Conservation (phyloP, 352 stramenopile genomes). For the Halophytophthora polymorphica region DNA sequence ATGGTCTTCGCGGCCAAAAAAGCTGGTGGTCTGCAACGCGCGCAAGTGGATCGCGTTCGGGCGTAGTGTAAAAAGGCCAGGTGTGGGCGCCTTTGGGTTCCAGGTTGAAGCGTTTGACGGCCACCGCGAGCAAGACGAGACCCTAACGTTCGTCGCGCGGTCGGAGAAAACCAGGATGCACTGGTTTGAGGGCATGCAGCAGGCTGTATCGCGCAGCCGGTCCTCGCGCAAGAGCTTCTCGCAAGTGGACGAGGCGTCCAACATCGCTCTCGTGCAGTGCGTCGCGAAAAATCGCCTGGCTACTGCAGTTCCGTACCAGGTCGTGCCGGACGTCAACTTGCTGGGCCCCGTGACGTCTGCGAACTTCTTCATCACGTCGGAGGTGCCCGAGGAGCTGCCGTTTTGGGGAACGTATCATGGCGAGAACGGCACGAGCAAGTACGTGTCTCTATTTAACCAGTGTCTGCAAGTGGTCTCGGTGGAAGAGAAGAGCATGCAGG, state of each 20-base stretch:
- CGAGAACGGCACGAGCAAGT: constrained; percentile 60
- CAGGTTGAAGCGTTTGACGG: constrained; percentile 76
- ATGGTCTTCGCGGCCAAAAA: constrained; percentile 55
- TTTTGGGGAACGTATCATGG: constrained; percentile 80
- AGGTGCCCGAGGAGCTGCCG: constrained; percentile 74
- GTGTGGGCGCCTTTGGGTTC: constrained; percentile 67
- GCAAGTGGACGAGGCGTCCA: constrained; percentile 59
- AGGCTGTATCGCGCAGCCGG: constrained; percentile 40
- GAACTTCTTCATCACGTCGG: constrained; percentile 73
- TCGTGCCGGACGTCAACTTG: constrained; percentile 60
- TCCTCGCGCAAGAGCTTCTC: constrained; percentile 49
- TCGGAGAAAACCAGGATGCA: constrained; percentile 46
- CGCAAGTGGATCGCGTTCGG: constrained; percentile 79
- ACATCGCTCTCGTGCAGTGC: constrained; percentile 57
- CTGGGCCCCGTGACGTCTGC: constrained; percentile 51
- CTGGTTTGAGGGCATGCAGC: constrained; percentile 66
- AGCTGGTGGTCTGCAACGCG: constrained; percentile 68
- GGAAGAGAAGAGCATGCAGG: constrained; percentile 61
- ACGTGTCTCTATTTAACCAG: constrained; percentile 61
- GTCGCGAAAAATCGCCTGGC: constrained; percentile 52
- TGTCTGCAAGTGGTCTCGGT: constrained; percentile 57
- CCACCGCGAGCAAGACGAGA: constrained; percentile 70
- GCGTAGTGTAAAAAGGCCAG: constrained; percentile 62
- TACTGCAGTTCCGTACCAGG: constrained; percentile 32
- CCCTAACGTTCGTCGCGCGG: constrained; percentile 69